phyloP scores from a whole-genome alignment of 176 grass and related monocot species.

The Carex cristatella region DNA sequence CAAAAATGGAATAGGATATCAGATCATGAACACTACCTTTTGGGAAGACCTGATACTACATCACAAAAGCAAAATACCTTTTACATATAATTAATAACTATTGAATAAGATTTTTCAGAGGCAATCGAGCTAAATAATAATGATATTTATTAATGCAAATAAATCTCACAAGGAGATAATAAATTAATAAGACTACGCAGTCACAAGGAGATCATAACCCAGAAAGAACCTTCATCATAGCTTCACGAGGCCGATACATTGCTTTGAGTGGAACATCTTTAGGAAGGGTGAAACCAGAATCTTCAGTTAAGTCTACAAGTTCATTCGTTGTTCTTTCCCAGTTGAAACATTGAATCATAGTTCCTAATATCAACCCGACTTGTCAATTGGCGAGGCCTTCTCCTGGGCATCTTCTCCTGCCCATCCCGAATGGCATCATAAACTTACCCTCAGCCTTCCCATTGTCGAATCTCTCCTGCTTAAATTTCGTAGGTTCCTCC shows the following conservation, averaged over 20 bases:
- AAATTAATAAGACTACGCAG: neutral
- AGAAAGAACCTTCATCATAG: slow-evolving; percentile 14
- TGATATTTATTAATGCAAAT: too few species aligned
- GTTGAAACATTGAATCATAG: slow-evolving; percentile 33
- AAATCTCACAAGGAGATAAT: too few species aligned
- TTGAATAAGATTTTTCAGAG: too few species aligned
- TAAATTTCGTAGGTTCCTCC: slow-evolving; percentile 17
- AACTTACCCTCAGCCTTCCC: neutral
- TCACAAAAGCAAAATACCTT: too few species aligned
- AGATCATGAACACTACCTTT: too few species aligned
- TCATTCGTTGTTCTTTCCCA: slow-evolving; percentile 1
- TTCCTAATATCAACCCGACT: slow-evolving; percentile 15
- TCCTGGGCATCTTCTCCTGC: slow-evolving; percentile 27
- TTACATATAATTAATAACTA: too few species aligned
- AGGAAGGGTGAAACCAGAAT: slow-evolving; percentile 18
- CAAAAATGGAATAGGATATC: too few species aligned
- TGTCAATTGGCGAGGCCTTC: slow-evolving; percentile 24
- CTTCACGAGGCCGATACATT: neutral
- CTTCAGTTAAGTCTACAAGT: slow-evolving; percentile 22
- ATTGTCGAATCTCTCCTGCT: slow-evolving; percentile 17
- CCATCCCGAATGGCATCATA: slow-evolving; percentile 18
- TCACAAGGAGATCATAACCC: neutral
- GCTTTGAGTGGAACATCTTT: slow-evolving; percentile 17
- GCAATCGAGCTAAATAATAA: too few species aligned
- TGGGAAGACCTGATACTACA: too few species aligned